phyloP scores from a whole-genome alignment of 768 basidiomycete species.

The Pilatotrama ljubarskyi region DNA sequence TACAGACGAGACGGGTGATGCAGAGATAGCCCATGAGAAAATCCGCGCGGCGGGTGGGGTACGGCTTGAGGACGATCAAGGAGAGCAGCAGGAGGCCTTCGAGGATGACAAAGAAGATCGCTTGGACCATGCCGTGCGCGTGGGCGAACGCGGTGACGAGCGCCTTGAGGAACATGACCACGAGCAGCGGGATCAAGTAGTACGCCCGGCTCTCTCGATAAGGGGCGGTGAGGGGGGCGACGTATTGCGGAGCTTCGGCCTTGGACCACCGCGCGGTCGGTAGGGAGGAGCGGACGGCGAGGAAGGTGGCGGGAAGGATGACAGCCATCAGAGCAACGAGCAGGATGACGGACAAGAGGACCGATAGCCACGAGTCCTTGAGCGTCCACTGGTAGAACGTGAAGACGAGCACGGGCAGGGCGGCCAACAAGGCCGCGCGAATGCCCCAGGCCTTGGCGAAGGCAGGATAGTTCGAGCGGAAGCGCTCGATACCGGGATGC shows the following conservation, averaged over 20 bases:
- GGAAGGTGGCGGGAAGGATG: slow-evolving; percentile 51
- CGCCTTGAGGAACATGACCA: slow-evolving; percentile 64
- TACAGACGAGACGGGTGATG: slow-evolving; percentile 66
- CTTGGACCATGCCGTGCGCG: slow-evolving; percentile 62
- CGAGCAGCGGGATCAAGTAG: slow-evolving; percentile 59
- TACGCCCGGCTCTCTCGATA: slow-evolving; percentile 69
- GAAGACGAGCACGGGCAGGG: slow-evolving; percentile 74
- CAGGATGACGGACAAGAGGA: slow-evolving; percentile 73
- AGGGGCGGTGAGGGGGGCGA: slow-evolving; percentile 64
- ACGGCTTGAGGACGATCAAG: slow-evolving; percentile 58
- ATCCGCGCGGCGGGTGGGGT: slow-evolving; percentile 68
- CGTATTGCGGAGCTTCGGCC: slow-evolving; percentile 27
- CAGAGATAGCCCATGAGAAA: slow-evolving; percentile 67
- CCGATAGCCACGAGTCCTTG: slow-evolving; percentile 83
- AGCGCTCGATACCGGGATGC: slow-evolving; percentile 23
- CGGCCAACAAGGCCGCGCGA: slow-evolving; percentile 64
- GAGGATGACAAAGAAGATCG: slow-evolving; percentile 63
- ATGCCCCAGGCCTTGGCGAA: slow-evolving; percentile 62
- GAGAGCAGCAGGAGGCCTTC: slow-evolving; percentile 62
- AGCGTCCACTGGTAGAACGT: slow-evolving; percentile 90
- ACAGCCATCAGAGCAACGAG: slow-evolving; percentile 52
- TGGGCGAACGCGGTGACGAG: slow-evolving; percentile 70
- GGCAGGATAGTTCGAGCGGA: slow-evolving; percentile 40
- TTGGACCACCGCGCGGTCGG: slow-evolving; percentile 1
- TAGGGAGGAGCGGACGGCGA: slow-evolving; percentile 42